Percentiles rank a stretch among this genome's conserved stretches.
Evolutionary conservation across 495 filamentous ascomycete species (phyloP).

Genomic region (Neurospora sp.): DNA sequence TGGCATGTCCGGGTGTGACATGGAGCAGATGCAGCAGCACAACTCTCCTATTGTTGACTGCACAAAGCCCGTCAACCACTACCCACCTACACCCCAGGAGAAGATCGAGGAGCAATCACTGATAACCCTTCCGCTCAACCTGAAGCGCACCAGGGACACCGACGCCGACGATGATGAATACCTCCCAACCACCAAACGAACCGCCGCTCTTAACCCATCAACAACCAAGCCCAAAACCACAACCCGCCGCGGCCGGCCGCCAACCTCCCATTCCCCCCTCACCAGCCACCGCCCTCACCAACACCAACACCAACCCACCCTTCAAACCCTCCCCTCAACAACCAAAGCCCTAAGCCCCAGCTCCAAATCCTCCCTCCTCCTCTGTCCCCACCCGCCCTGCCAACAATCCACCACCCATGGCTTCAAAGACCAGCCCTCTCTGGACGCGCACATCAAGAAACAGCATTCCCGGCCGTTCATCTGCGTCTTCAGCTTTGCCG

Average conservation of each 20-base stretch:
- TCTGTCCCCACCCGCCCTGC: constrained; percentile 24
- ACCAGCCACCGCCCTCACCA: not conserved
- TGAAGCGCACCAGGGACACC: not conserved
- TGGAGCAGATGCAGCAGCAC: not conserved
- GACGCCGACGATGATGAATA: constrained; percentile 10
- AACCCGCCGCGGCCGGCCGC: not conserved
- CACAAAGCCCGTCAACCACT: constrained; percentile 13
- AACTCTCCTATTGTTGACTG: not conserved
- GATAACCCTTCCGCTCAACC: constrained; percentile 11
- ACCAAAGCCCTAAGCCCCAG: not conserved
- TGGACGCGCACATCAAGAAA: constrained; percentile 41
- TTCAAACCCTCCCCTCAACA: not conserved
- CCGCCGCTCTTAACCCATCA: not conserved
- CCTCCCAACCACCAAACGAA: constrained; percentile 10
- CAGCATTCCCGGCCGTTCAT: constrained; percentile 55
- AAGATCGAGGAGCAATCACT: constrained; percentile 16
- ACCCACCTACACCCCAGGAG: constrained; percentile 19
- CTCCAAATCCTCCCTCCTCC: constrained; percentile 3
- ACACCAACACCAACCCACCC: constrained; percentile 3
- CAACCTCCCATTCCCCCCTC: not conserved
- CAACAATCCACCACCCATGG: constrained; percentile 26
- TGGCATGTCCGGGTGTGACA: constrained; percentile 1
- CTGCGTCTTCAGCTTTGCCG: constrained; percentile 71
- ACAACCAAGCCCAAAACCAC: not conserved
- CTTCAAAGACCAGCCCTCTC: constrained; percentile 29